A percentile compares a stretch with the other conserved stretches of the same genome.
These are phyloP conservation scores for Verruconis gallopava DNA, from an alignment of 2,329 filamentous ascomycete species.

Conservation along the genomic window DNA sequence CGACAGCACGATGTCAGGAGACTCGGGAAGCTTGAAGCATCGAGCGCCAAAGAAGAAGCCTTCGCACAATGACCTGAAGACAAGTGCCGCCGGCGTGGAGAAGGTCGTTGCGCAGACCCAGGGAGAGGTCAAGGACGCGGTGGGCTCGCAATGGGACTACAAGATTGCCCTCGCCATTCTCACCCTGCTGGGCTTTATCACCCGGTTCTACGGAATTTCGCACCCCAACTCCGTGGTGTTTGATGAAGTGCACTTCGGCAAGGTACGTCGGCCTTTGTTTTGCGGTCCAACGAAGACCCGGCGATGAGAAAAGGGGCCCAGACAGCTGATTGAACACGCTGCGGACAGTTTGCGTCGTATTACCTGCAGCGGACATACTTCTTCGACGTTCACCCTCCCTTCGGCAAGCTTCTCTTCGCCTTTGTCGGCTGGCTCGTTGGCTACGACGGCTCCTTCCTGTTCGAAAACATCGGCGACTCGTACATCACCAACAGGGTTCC, in stretches of 20 bases:
- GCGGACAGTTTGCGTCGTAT: conserved; percentile 45
- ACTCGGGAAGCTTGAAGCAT: neutral
- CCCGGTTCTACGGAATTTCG: conserved; percentile 89
- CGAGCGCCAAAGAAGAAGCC: neutral
- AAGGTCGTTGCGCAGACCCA: conserved; percentile 32
- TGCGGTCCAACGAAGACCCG: too few relatives aligned
- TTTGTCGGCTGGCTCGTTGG: conserved; percentile 95
- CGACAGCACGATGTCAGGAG: neutral
- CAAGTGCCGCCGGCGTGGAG: neutral
- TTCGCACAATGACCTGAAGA: neutral
- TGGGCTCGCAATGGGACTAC: conserved; percentile 67
- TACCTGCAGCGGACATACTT: conserved; percentile 98
- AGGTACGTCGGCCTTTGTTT: too few relatives aligned
- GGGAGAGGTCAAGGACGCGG: conserved; percentile 31
- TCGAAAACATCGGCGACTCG: conserved; percentile 98
- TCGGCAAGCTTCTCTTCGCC: conserved; percentile 95
- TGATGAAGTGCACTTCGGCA: conserved; percentile 98
- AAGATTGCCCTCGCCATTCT: conserved; percentile 64
- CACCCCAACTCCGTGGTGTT: conserved; percentile 97
- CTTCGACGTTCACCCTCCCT: conserved; percentile 97
- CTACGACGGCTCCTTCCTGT: conserved; percentile 93
- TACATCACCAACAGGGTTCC: conserved; percentile 96
- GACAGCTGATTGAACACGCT: too few relatives aligned
- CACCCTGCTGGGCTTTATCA: conserved; percentile 74
- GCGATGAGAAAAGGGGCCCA: conserved; percentile 3